These are phyloP conservation scores for Hypoxylon crocopeplum DNA, from an alignment of 495 filamentous ascomycete species.

Conservation along the genomic window DNA sequence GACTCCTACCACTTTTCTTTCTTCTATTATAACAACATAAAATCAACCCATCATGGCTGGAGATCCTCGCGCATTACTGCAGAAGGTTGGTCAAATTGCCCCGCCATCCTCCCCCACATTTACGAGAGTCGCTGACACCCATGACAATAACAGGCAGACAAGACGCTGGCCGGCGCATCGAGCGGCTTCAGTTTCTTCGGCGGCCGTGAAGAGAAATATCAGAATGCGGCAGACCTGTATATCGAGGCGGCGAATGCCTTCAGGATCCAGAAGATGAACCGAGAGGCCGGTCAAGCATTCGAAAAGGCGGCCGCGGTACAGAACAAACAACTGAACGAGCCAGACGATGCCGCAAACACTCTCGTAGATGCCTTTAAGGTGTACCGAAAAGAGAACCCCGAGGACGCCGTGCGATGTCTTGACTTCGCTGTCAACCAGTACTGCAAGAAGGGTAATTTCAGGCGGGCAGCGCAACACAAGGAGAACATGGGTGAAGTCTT, in stretches of 20 bases:
- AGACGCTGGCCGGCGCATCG: constrained; percentile 70
- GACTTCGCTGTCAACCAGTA: constrained; percentile 79
- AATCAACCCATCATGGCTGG: constrained; percentile 47
- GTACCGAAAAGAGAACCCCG: constrained; percentile 80
- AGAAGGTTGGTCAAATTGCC: constrained; percentile 47
- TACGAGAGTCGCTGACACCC: constrained; percentile 35
- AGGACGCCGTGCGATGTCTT: constrained; percentile 78
- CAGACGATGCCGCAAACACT: constrained; percentile 85
- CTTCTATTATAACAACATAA: constrained; percentile 5
- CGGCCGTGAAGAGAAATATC: constrained; percentile 80
- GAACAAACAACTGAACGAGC: constrained; percentile 77
- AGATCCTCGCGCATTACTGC: constrained; percentile 55
- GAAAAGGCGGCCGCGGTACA: constrained; percentile 81
- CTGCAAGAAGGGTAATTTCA: constrained; percentile 81
- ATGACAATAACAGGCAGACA: constrained; percentile 70
- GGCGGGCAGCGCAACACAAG: constrained; percentile 86
- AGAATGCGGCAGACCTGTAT: constrained; percentile 82
- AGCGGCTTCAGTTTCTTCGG: constrained; percentile 78
- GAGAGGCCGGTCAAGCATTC: constrained; percentile 80
- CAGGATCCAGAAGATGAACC: constrained; percentile 73
- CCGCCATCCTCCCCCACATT: constrained; percentile 34
- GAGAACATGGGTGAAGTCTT: constrained; percentile 84
- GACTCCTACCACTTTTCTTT: constrained; percentile 4
- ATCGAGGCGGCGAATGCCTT: constrained; percentile 84
- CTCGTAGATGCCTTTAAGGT: constrained; percentile 60